Evolutionary conservation across 164 flowering plant genomes (phyloP), one percentile per base, ranked within the genome.

Genomic region (Dillenia suffruticosa): DNA sequence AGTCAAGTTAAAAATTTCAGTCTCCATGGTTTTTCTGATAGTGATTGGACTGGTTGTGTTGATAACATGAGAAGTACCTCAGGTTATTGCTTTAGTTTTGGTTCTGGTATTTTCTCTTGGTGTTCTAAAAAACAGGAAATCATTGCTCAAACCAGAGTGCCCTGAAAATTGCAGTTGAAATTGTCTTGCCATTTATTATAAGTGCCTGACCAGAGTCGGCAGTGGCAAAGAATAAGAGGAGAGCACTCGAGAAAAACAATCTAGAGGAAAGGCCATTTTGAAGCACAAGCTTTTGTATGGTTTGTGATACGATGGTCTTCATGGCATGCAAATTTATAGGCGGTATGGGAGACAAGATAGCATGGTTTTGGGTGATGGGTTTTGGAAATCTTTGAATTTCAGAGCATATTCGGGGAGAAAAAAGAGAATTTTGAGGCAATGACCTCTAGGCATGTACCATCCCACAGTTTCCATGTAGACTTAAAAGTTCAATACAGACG

Each of bases 181-280:
- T 22, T 13, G 56, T 15, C 43, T 16, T 6, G 32, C 56, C 56
- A 16, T 53, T 19, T 24, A 22, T 7, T 17, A 53, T 17, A 53
- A 53, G 56, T 24, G 32, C 24, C 6, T 17, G 56, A 8, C 32
- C 56, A 9, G 26, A 53, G 9, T 24, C 12, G 6, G 24, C 32
- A 16, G 9, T 53, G 12, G 56, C 43, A 9, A 53, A 9, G 12
- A 53, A 4, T 43, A 22, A 10, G 12, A 53, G 26, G 12, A 19
- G 15, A 17, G 15, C 10, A 15, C 40, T 32, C 6, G 22, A 2
- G 43, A 17, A 9, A 9, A 53, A 15, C 13, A 16, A 32, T 53
- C 12, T 22, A 16, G 56, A 53, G 56, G 56, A 32, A 53, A 17
- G 56, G 56, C 56, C 56, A 53, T 53, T 10, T 13, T 15, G 19